Evolutionary conservation across 2,329 filamentous ascomycete genomes (phyloP), one percentile per base, ranked within the genome.

Genomic region (Aphanocladium album): DNA sequence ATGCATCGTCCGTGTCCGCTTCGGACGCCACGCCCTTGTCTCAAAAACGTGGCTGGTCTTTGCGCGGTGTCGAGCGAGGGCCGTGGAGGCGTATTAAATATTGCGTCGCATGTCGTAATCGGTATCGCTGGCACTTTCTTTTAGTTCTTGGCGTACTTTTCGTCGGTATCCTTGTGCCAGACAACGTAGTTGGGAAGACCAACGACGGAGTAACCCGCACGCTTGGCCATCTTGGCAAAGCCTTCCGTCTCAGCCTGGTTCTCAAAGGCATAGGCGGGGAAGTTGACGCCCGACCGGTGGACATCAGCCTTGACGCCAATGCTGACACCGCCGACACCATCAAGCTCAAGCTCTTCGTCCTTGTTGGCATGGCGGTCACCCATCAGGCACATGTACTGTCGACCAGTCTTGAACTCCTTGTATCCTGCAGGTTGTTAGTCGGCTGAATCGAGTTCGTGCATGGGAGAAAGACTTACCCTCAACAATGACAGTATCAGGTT

Each of bases 191-290:
- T 99, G 46, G 93, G 95, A 60, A 99, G 80, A 50, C 95, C 95
- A 67, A 91, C 85, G 27, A 99, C 95, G 70, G 91, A 83, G 73
- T 97, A 98, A 49, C 95, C 95, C 19, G 95, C 95, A 64, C 92
- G 84, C 79, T 96, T 97, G 62, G 95, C 95, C 95, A 99, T 99
- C 75, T 96, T 96, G 41, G 95, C 95, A 71, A 99, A 99, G 7
- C 95, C 95, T 77, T 99, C 95, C 5, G 95, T 99, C 77, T 99
- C 95, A 65, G 95, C 95, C 78, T 99, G 95, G 76, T 99, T 98
- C 74, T 99, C 95, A 73, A 99, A 99, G 3, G 95, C 84, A 71
- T 99, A 99, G 72, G 87, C 88, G 9, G 95, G 95, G 76, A 99
- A 99, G 76, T 99, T 99, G 79, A 99, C 95, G 64, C 93, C 93